A percentile compares a stretch with the other conserved stretches of the same genome.
Evolutionary conservation across 2,329 filamentous ascomycete species (phyloP).

Genomic region (Alternaria consortialis): DNA sequence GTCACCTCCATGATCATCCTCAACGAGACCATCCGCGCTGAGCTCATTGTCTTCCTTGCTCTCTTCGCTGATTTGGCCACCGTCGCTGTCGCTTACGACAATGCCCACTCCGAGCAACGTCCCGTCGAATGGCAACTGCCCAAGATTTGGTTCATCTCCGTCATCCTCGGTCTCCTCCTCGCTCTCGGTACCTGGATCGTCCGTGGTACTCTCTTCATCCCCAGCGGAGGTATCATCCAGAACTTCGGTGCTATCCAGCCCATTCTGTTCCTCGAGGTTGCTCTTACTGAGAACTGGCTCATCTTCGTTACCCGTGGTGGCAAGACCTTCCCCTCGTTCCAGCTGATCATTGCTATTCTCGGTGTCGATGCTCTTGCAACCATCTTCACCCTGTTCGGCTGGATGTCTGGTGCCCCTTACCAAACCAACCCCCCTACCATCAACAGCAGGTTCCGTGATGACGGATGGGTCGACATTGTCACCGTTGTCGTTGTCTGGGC

Average conservation of each 20-base stretch:
- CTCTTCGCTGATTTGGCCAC: slow-evolving; percentile 82
- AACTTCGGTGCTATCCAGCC: slow-evolving; percentile 79
- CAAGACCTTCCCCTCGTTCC: slow-evolving; percentile 77
- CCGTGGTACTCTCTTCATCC: slow-evolving; percentile 73
- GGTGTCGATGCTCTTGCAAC: slow-evolving; percentile 76
- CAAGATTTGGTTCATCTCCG: slow-evolving; percentile 81
- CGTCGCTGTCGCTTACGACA: slow-evolving; percentile 81
- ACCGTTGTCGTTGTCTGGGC: slow-evolving; percentile 72
- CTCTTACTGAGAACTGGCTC: slow-evolving; percentile 64
- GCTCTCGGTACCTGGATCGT: slow-evolving; percentile 77
- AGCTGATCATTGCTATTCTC: slow-evolving; percentile 75
- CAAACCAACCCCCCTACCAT: slow-evolving; percentile 54
- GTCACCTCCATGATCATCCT: slow-evolving; percentile 82
- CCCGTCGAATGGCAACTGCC: slow-evolving; percentile 83
- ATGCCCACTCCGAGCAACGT: slow-evolving; percentile 76
- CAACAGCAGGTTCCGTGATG: slow-evolving; percentile 52
- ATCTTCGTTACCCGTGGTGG: slow-evolving; percentile 67
- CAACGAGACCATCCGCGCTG: slow-evolving; percentile 76
- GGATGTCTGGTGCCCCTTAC: slow-evolving; percentile 66
- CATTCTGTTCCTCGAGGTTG: slow-evolving; percentile 66
- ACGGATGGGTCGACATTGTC: slow-evolving; percentile 68
- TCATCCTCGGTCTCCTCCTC: slow-evolving; percentile 73
- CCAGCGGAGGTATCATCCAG: slow-evolving; percentile 76
- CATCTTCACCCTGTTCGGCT: slow-evolving; percentile 78
- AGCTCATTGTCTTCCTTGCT: slow-evolving; percentile 81